Evolutionary conservation across 2,329 filamentous ascomycete genomes (phyloP).

Genomic region (Sordariomycetes sp.): DNA sequence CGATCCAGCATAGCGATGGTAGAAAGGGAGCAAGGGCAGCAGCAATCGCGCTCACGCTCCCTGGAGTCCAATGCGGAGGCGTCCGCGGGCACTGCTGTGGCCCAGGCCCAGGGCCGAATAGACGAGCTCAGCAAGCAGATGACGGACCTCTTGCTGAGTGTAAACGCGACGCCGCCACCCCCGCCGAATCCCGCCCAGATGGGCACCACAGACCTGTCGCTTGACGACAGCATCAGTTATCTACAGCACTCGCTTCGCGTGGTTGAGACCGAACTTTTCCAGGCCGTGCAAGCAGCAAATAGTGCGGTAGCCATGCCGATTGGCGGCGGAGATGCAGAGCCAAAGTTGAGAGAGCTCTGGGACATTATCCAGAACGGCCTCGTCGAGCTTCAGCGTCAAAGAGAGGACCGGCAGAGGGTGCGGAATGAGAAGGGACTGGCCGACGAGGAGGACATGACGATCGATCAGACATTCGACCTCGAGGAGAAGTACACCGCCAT

Average conservation of each 20-base stretch:
- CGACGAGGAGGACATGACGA: conserved; percentile 50
- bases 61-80: conserved; percentile 7
- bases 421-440: conserved; percentile 45
- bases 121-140: conserved; percentile 54
- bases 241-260: conserved; percentile 49
- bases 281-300: conserved; percentile 19
- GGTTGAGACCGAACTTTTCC: conserved; percentile 32
- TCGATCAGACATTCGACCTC: conserved; percentile 46
- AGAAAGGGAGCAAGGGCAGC: conserved; percentile 42
- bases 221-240: conserved; percentile 59
- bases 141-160: conserved; percentile 42
- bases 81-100: conserved; percentile 8
- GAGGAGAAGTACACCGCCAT: conserved; percentile 59
- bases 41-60: background rate
- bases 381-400: conserved; percentile 41
- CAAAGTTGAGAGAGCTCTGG: conserved; percentile 44
- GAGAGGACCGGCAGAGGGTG: conserved; percentile 39
- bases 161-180: conserved; percentile 37
- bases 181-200: conserved; percentile 38
- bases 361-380: conserved; percentile 41
- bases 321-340: conserved; percentile 44
- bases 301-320: conserved; percentile 17
- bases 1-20: conserved; percentile 54
- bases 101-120: conserved; percentile 43
- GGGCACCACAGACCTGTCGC: conserved; percentile 30